Percentiles rank a stretch among this genome's conserved stretches.
Conservation (phyloP, 257 asterid species). For the Solanum infundibuliforme region DNA sequence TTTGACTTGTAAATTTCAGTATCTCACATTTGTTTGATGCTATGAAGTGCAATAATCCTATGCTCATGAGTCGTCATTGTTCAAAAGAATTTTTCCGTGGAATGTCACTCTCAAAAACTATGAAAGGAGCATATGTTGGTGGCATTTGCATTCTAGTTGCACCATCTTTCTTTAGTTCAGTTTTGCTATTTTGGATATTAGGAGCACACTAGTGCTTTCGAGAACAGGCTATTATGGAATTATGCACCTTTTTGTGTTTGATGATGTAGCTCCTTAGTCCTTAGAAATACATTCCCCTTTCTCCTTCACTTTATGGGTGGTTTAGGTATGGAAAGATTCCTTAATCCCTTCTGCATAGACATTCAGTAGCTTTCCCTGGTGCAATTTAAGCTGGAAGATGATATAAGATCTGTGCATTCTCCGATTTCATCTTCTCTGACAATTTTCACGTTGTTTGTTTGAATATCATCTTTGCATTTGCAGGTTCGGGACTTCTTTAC, state of each 20-base stretch:
- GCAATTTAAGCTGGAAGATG: background rate
- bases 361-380: background rate
- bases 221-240: background rate
- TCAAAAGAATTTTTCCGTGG: background rate
- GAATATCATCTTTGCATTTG: slow-evolving; percentile 2
- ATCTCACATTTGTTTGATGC: background rate
- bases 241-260: background rate
- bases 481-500: slow-evolving; percentile 85
- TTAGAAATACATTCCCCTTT: background rate
- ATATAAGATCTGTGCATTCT: background rate
- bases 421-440: background rate
- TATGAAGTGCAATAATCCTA: background rate
- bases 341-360: background rate
- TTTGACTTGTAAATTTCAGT: background rate
- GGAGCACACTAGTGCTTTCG: background rate
- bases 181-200: background rate
- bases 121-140: background rate
- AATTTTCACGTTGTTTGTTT: background rate
- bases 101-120: background rate
- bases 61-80: background rate
- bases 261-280: background rate
- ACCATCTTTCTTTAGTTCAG: background rate
- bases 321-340: background rate
- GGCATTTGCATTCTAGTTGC: background rate
- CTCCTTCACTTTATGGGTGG: background rate